These are phyloP conservation scores for Rhizoclosmatium globosum DNA, from an alignment of 192 early-diverging fungal genomes.

Conservation along the genomic window DNA sequence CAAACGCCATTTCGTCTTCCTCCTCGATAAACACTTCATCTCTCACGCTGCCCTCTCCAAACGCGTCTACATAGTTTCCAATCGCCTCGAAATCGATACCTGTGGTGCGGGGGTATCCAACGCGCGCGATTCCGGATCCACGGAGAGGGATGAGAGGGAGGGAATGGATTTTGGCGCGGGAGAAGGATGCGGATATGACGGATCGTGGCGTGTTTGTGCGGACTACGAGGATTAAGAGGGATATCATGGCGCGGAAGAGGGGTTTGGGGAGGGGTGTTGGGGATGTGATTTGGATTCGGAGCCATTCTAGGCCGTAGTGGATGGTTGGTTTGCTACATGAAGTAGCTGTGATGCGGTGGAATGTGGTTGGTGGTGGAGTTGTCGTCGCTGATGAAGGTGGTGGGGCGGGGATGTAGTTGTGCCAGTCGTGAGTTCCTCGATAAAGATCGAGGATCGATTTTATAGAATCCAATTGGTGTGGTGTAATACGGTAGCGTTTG, in stretches of 20 bases:
- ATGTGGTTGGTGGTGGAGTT: not conserved
- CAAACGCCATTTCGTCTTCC: slow-evolving; percentile 43
- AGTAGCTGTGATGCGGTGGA: slow-evolving; percentile 25
- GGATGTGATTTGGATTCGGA: slow-evolving; percentile 38
- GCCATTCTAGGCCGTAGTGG: slow-evolving; percentile 47
- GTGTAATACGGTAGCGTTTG: slow-evolving; percentile 35
- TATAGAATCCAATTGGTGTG: slow-evolving; percentile 24
- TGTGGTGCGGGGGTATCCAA: not conserved
- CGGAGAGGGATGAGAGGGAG: slow-evolving; percentile 23
- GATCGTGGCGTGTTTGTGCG: slow-evolving; percentile 46
- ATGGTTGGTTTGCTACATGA: slow-evolving; percentile 16
- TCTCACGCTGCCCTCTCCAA: slow-evolving; percentile 26
- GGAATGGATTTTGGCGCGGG: slow-evolving; percentile 21
- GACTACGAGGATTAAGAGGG: slow-evolving; percentile 38
- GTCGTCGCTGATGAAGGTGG: not conserved
- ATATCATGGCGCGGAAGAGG: slow-evolving; percentile 48
- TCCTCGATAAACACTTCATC: slow-evolving; percentile 40
- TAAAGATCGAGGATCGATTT: slow-evolving; percentile 32
- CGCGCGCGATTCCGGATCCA: not conserved
- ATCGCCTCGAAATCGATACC: not conserved
- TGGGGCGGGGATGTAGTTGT: slow-evolving; percentile 46
- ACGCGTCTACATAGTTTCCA: slow-evolving; percentile 21
- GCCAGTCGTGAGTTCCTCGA: slow-evolving; percentile 48
- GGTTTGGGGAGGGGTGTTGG: slow-evolving; percentile 19
- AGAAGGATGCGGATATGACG: slow-evolving; percentile 42